phyloP scores from a whole-genome alignment of 1,139 yeast genomes.

The Nakaseomyces uthaithaninus region DNA sequence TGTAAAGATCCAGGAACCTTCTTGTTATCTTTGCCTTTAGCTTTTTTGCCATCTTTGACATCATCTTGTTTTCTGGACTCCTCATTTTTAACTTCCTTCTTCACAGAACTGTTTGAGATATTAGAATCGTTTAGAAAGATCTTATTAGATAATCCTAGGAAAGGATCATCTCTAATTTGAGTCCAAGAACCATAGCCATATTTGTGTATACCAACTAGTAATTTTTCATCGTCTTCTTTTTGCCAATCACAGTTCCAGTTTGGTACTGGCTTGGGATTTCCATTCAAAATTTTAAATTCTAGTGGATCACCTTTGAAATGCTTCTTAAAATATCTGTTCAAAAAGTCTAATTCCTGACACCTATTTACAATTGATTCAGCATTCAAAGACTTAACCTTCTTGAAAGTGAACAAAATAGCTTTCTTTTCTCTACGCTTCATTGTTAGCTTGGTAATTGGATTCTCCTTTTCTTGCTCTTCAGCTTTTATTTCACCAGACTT shows the following conservation, averaged over 20 bases:
- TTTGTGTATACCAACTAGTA: slow-evolving; percentile 78
- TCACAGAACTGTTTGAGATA: slow-evolving; percentile 8
- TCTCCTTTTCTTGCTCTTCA: slow-evolving; percentile 27
- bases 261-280: slow-evolving; percentile 67
- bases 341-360: slow-evolving; percentile 68
- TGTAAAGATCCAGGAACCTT: slow-evolving; percentile 91
- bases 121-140: slow-evolving; percentile 48
- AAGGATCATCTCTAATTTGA: slow-evolving; percentile 91
- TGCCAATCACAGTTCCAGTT: slow-evolving; percentile 93
- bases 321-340: slow-evolving; percentile 38
- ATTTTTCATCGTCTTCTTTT: slow-evolving; percentile 72
- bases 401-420: slow-evolving; percentile 83
- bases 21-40: slow-evolving; percentile 33
- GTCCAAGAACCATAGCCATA: slow-evolving; percentile 97
- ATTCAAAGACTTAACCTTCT: slow-evolving; percentile 80
- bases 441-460: slow-evolving; percentile 43
- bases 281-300: slow-evolving; percentile 45
- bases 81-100: slow-evolving; percentile 1
- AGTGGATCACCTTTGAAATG: slow-evolving; percentile 42
- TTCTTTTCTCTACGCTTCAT: slow-evolving; percentile 67
- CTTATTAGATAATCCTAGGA: slow-evolving; percentile 77
- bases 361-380: slow-evolving; percentile 81
- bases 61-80: background rate
- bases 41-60: slow-evolving; percentile 16
- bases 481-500: slow-evolving; percentile 36